Base-by-base conservation (phyloP, 1,139 yeast genomes). In the Yamadazyma epiphylla region DNA sequence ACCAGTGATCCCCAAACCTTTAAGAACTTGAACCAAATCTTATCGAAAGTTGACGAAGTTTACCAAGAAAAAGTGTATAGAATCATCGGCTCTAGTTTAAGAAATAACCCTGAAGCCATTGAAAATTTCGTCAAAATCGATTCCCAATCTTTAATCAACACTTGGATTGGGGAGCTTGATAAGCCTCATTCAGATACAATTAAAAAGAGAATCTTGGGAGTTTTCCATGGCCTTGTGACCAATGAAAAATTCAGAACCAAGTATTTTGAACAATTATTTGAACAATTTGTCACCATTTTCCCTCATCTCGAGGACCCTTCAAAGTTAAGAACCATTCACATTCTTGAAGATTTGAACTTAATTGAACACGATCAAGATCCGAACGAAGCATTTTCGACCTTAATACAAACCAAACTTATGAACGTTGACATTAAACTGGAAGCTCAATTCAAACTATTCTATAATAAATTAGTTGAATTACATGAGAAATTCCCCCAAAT, bases 91-190 rank as follows among this genome's bases (percentile, higher is more conserved):
- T 63, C 80, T 6, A 55, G 80, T 3, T 60, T 86, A 31, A 69
- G 95, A 45, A 87, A 87, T 50, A 87, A 87, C 48, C 79, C 80
- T 0, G 74, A 71, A 3, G 89, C 95, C 0, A 57, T 77, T 11
- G 33, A 33, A 3, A 45, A 48, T 28, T 38, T 56, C n/a, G 31
- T 58, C 22, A 25, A 27, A 5, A 27, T 24, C 5, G 38, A 49
- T 39, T 31, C 45, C n/a, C 29, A 29, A 5, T 32, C 60, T 10
- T 41, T 61, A n/a, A 22, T 39, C 9, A 20, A 28, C 3, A 11
- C 19, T 2, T 36, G 35, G 35, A 31, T 43, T 4, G 8, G 10
- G 2, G 24, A 27, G 1, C 41, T 36, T 12, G 22, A 37, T 0
- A 25, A 24, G 0, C 39, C 46, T 22, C 7, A 9, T 11, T 35